Percentiles rank a stretch among this genome's conserved stretches.
Evolutionary conservation across 1,139 yeast species (phyloP).

Genomic region (Yamadazyma atmosphaerica): DNA sequence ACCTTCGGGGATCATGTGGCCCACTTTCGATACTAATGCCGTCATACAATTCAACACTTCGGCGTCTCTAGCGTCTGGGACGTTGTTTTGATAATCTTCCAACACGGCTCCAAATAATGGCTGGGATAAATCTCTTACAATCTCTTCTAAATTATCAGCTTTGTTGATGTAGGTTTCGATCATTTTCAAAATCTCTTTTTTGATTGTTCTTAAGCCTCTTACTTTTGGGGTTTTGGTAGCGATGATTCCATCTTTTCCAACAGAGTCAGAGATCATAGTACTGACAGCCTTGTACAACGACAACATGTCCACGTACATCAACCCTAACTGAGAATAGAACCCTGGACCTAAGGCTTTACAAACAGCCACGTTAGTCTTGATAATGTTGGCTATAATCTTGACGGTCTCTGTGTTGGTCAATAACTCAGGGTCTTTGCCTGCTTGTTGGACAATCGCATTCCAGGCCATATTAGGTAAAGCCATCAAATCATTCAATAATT

Average conservation of each 20-base stretch:
- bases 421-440: conserved; percentile 85
- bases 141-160: conserved; percentile 84
- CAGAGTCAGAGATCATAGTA: conserved; percentile 79
- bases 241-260: conserved; percentile 76
- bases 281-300: conserved; percentile 88
- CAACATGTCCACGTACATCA: conserved; percentile 86
- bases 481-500: conserved; percentile 79
- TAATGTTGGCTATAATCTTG: conserved; percentile 87
- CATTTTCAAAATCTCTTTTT: conserved; percentile 88
- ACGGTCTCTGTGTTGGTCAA: conserved; percentile 84
- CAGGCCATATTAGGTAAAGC: conserved; percentile 91
- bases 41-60: conserved; percentile 96
- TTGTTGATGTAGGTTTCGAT: conserved; percentile 86
- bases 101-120: conserved; percentile 84
- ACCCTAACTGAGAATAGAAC: conserved; percentile 83
- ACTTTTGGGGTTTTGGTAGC: conserved; percentile 96
- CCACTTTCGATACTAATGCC: conserved; percentile 83
- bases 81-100: conserved; percentile 85
- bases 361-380: conserved; percentile 92
- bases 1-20: conserved; percentile 86
- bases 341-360: conserved; percentile 93
- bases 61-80: conserved; percentile 97
- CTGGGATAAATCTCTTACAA: conserved; percentile 79
- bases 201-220: conserved; percentile 92
- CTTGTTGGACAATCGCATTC: conserved; percentile 84